Evolutionary conservation across 2,329 filamentous ascomycete genomes (phyloP).

Genomic region (Aureobasidium subglaciale): DNA sequence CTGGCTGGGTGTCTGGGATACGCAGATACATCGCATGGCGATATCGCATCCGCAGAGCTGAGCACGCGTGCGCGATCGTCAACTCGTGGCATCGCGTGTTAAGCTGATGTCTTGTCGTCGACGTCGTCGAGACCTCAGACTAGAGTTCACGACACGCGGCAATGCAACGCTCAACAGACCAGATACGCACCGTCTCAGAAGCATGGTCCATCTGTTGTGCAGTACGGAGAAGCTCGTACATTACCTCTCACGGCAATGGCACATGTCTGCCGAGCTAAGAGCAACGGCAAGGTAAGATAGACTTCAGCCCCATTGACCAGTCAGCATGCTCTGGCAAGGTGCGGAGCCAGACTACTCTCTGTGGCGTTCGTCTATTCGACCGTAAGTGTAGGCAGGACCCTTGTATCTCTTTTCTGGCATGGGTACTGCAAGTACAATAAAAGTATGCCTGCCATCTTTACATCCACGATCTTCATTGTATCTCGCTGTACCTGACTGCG

Average conservation of each 20-base stretch:
- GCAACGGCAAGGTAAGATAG: background rate
- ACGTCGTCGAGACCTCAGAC: background rate
- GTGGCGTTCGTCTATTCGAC: background rate
- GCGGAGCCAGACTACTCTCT: background rate
- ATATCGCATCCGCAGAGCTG: background rate
- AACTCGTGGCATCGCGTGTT: background rate
- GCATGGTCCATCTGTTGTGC: conserved; percentile 1
- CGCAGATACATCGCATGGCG: background rate
- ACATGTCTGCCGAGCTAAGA: background rate
- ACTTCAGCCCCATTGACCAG: background rate
- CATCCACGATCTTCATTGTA: background rate
- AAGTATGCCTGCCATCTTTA: background rate
- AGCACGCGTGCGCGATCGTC: background rate
- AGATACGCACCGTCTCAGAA: background rate
- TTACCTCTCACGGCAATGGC: background rate
- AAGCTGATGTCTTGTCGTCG: background rate
- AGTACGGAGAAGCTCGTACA: background rate
- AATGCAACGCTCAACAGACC: background rate
- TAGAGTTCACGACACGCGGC: background rate
- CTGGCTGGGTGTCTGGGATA: conserved; percentile 2
- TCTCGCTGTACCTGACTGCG: background rate
- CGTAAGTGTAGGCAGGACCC: conserved; percentile 1
- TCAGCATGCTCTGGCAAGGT: background rate
- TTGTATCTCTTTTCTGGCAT: background rate
- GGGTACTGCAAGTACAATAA: conserved; percentile 6